Conservation (phyloP, 768 basidiomycete species). For the Amyloporia xantha region DNA sequence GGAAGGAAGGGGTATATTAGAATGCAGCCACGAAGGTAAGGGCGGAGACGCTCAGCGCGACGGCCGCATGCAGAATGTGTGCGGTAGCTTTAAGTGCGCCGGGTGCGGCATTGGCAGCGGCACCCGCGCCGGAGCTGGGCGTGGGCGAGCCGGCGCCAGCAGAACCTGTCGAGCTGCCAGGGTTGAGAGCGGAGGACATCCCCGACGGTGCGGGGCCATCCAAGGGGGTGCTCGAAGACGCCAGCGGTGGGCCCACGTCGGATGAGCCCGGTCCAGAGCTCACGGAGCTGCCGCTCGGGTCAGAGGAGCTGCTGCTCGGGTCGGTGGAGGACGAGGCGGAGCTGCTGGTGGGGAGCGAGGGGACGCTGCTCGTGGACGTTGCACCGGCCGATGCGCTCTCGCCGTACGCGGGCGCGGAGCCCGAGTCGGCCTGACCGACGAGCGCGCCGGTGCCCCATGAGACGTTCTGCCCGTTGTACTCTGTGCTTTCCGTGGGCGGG, state of each 20-base stretch:
- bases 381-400: constrained; percentile 7
- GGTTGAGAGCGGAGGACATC: background rate
- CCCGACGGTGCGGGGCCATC: no score
- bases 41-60: constrained; percentile 17
- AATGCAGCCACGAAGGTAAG: constrained; percentile 18
- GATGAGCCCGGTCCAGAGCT: background rate
- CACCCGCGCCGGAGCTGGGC: no score
- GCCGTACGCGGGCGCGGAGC: constrained; percentile 17
- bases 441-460: constrained; percentile 66
- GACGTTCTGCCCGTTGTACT: constrained; percentile 41
- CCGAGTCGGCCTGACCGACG: constrained; percentile 32
- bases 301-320: background rate
- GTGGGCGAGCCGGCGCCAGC: background rate
- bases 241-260: background rate
- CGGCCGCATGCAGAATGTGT: constrained; percentile 13
- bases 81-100: constrained; percentile 10
- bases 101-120: constrained; percentile 2
- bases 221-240: background rate
- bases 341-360: constrained; percentile 3
- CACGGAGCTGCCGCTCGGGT: background rate
- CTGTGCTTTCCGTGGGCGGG: constrained; percentile 43
- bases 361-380: constrained; percentile 3
- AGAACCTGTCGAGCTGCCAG: background rate
- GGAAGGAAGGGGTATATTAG: constrained; percentile 5
- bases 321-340: background rate